These are phyloP conservation scores for Colletotrichum sp. DNA, from an alignment of 2,329 filamentous ascomycete genomes.

Conservation along the genomic window DNA sequence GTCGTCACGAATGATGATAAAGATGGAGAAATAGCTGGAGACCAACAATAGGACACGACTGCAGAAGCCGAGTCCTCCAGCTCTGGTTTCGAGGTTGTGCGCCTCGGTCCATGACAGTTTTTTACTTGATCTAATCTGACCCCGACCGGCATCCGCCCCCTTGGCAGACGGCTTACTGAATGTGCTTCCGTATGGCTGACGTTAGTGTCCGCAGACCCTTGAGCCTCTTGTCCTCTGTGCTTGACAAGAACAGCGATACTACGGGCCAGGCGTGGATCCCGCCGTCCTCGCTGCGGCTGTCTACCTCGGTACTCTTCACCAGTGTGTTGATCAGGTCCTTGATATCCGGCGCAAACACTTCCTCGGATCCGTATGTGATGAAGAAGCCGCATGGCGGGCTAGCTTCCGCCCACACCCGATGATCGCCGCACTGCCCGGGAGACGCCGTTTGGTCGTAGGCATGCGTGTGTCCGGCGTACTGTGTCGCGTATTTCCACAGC, in stretches of 20 bases:
- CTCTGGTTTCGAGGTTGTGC: slow-evolving; percentile 53
- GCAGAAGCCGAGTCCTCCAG: slow-evolving; percentile 53
- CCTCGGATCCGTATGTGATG: slow-evolving; percentile 76
- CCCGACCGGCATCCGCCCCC: not conserved
- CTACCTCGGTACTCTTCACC: slow-evolving; percentile 57
- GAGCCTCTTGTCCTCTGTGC: slow-evolving; percentile 51
- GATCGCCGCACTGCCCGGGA: slow-evolving; percentile 72
- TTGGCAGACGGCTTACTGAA: not conserved
- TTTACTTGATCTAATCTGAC: slow-evolving; percentile 73
- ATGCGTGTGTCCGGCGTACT: slow-evolving; percentile 64
- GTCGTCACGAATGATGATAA: slow-evolving; percentile 44
- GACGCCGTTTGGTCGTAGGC: slow-evolving; percentile 51
- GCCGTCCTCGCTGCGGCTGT: slow-evolving; percentile 63
- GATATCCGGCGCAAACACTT: slow-evolving; percentile 78
- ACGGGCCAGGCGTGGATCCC: slow-evolving; percentile 87
- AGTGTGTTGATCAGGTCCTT: slow-evolving; percentile 62
- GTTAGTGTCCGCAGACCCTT: slow-evolving; percentile 50
- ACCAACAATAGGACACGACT: slow-evolving; percentile 26
- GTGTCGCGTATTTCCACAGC: slow-evolving; percentile 71
- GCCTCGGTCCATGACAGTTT: slow-evolving; percentile 45
- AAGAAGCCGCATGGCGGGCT: slow-evolving; percentile 71
- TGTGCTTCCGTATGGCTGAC: slow-evolving; percentile 15
- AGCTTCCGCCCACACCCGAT: slow-evolving; percentile 69
- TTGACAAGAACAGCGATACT: slow-evolving; percentile 63
- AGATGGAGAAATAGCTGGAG: slow-evolving; percentile 35